Evolutionary conservation across 2,329 filamentous ascomycete genomes (phyloP), one percentile per base, ranked within the genome.

Genomic region (Berkeleyomyces rouxiae): DNA sequence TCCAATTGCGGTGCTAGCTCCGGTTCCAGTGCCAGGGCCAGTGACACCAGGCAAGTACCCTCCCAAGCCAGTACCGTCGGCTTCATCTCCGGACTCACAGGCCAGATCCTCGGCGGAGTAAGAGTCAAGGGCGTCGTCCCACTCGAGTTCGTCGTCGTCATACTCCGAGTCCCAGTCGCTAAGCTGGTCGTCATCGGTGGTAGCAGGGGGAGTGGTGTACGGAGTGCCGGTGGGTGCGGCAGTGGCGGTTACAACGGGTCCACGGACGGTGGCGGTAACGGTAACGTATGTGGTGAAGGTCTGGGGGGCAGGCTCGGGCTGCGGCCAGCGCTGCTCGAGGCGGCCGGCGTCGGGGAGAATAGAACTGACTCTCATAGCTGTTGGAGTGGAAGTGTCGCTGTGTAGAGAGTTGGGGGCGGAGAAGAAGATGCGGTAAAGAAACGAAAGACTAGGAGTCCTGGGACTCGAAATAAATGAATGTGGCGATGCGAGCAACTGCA

Each of bases 151-250:
- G 16, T 59, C 63, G 33, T 62, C 60, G 49, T 63, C 61, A 9
- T 23, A 44, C 44, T 64, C 63, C 10, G 63, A 64, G 31, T 62
- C 63, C 59, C 63, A 62, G 36, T 64, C 63, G 47, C 53, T 59
- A 10, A 64, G 36, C 6, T 62, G 60, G 7, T 59, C 57, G 23
- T 62, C 55, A 11, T 40, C 10, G 37, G 55, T n/a, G 4, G 13
- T 47, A 3, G 10, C 60, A 16, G 47, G 4, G 60, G 23, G 36
- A n/a, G 23, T 16, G 49, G 16, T 49, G 37, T 36, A 23, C 36
- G 43, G 58, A 36, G 39, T 31, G 7, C 36, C 13, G 31, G 37
- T 5, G 16, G 49, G 42, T 3, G 31, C 16, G 3, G 49, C 43
- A 11, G 59, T 37, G 31, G 16, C 13, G 6, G 61, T 39, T 33